phyloP scores from a whole-genome alignment of 2,329 filamentous ascomycete genomes.

The Cercospora canescens region DNA sequence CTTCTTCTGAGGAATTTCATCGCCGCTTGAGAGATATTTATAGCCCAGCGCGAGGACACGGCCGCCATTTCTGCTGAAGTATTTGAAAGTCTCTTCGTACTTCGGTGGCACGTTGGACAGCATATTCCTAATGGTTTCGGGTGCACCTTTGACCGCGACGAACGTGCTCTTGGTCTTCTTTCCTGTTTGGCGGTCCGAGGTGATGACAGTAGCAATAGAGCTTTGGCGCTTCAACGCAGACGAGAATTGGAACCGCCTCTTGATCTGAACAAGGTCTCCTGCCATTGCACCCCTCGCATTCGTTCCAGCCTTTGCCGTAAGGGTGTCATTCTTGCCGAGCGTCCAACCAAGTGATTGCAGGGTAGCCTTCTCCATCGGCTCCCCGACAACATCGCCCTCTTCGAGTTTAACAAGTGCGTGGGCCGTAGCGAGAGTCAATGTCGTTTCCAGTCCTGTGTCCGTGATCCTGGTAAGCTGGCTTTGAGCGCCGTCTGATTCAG shows the following conservation, averaged over 20 bases:
- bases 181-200: slow-evolving; percentile 69
- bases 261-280: slow-evolving; percentile 83
- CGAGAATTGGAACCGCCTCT: slow-evolving; percentile 97
- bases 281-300: slow-evolving; percentile 42
- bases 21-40: slow-evolving; percentile 81
- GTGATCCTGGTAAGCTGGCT: slow-evolving; percentile 72
- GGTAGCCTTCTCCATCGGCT: slow-evolving; percentile 99
- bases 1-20: slow-evolving; percentile 76
- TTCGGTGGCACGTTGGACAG: slow-evolving; percentile 76
- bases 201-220: slow-evolving; percentile 81
- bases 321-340: slow-evolving; percentile 83
- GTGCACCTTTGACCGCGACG: slow-evolving; percentile 92
- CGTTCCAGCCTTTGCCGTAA: slow-evolving; percentile 66
- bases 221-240: slow-evolving; percentile 95
- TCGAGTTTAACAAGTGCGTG: slow-evolving; percentile 95
- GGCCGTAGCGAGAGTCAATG: slow-evolving; percentile 88
- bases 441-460: slow-evolving; percentile 75
- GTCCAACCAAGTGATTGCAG: slow-evolving; percentile 86
- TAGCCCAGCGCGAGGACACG: slow-evolving; percentile 92
- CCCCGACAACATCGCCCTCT: slow-evolving; percentile 94
- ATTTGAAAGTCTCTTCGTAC: slow-evolving; percentile 98
- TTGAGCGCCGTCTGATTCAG: slow-evolving; percentile 77
- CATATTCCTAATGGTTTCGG: slow-evolving; percentile 96
- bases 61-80: slow-evolving; percentile 93
- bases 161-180: slow-evolving; percentile 83